Evolutionary conservation across 2,329 filamentous ascomycete species (phyloP), one percentile per base, ranked within the genome.

Genomic region (Stagonosporopsis chrysanthemi): DNA sequence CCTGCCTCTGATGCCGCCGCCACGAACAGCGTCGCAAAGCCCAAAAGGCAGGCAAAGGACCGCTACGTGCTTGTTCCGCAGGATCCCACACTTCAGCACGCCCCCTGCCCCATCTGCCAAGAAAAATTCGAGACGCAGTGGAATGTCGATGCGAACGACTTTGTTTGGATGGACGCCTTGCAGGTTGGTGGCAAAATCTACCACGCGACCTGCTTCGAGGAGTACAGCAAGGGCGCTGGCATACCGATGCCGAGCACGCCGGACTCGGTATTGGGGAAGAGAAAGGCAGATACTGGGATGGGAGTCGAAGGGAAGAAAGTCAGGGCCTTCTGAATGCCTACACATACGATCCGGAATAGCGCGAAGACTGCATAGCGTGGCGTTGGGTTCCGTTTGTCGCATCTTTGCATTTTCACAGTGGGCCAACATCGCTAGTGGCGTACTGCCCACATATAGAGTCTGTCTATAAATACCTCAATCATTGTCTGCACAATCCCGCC

Each of bases 51-150:
- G 61, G 82, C 87, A 0, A 82, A 85, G 46, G 82, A 85, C 55
- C 85, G 88, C 66, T 97, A 90, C 73, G 90, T 99, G 12, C 86
- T 88, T 2, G 93, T 95, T 1, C 95, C 94, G 0, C 90, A 93
- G 47, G 90, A 94, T 63, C 84, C 87, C 17, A 84, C 86, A 24
- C 83, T 90, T 24, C 86, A 89, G 56, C 93, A 92, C 71, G 89
- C 86, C 15, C 84, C 90, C 1, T 99, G 95, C 71, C 92, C 92
- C 2, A 96, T 99, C 66, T 98, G 95, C 75, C 93, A 97, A 75
- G 95, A 99, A 74, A 90, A 90, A 64, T 98, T 99, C 68, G 90
- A 96, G 78, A 92, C 90, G 64, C 90, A 90, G 63, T 98, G 92
- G 90, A 88, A 94, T 6, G 92, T 96, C 67, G 92, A 96, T 61